Base-by-base conservation (phyloP, 768 basidiomycete genomes). In the Pholiota microspora region DNA sequence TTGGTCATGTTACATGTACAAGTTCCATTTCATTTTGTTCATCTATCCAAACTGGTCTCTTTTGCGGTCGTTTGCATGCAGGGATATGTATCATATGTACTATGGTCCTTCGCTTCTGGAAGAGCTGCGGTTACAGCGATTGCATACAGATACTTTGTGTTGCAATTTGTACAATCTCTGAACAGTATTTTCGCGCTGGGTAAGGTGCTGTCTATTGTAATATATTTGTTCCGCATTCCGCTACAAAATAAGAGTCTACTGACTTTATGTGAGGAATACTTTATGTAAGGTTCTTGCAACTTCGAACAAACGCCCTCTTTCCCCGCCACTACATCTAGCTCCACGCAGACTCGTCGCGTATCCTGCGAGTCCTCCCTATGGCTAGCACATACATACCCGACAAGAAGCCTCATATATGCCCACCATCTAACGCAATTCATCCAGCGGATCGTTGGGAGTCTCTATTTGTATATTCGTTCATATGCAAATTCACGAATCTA, bases 401-500 rank as follows among this genome's bases (percentile, higher is more conserved):
- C 52, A 71, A 69, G 54, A 77, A 71, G 65, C 72, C 76, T 7
- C 81, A 83, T 58, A 58, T 79, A 58, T 83, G 80, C 64, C 80
- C 80, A 8, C 78, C 79, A 57, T 83, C 88, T 16, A 78, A 74
- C 64, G 89, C 88, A 24, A 79, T 69, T 23, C 89, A 91, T 74
- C 92, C 92, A 25, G 76, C 77, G 51, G 86, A 88, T 73, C 87
- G 88, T 71, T 94, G 92, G 92, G 92, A 94, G 73, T 83, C 86
- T 4, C 71, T 90, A 60, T 93, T 92, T 70, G 82, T 94, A 32
- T 94, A 91, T 69, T 81, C 85, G 27, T 94, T 94, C 74, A 85
- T 94, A 59, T 84, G 81, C 75, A 89, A 82, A 71, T 94, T 90
- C 75, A 90, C 89, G 21, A 75, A 80, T 69, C 74, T 93, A 62